Percentiles rank a stretch among this genome's conserved stretches.
Conservation (phyloP, 83 land plant species). For the Picea abies region DNA sequence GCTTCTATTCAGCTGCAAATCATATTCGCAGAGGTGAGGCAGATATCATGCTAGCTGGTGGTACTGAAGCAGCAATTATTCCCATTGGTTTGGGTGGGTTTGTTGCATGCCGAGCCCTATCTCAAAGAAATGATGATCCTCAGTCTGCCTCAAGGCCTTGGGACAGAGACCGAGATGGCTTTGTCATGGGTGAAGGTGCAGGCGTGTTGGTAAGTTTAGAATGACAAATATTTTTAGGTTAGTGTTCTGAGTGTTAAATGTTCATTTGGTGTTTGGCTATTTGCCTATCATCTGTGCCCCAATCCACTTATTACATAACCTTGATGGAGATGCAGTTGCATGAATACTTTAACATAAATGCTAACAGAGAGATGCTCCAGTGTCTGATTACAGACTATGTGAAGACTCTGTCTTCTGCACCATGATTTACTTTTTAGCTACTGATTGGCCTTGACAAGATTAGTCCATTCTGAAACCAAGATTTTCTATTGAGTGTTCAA, state of each 20-base stretch:
- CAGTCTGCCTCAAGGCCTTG: conserved; percentile 91
- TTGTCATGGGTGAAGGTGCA: conserved; percentile 94
- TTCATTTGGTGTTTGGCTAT: background rate
- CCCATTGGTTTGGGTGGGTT: conserved; percentile 92
- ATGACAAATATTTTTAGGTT: background rate
- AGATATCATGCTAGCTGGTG: conserved; percentile 90
- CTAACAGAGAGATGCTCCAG: background rate
- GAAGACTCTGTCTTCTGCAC: no score
- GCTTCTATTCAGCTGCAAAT: conserved; percentile 92
- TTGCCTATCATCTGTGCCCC: background rate
- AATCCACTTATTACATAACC: background rate
- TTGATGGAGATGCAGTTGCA: background rate
- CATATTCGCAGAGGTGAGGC: conserved; percentile 92
- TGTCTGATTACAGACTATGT: no score
- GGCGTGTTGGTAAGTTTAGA: conserved; percentile 72
- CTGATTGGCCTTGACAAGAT: no score
- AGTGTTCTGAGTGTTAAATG: background rate
- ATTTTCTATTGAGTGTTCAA: background rate
- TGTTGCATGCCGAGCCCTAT: conserved; percentile 86
- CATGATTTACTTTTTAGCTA: no score
- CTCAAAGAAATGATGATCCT: conserved; percentile 89
- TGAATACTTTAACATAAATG: background rate
- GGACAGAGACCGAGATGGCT: conserved; percentile 91
- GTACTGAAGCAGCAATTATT: conserved; percentile 87
- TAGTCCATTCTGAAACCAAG: no score